Base-by-base conservation (phyloP, 2,329 filamentous ascomycete species). In the Thielaviopsis euricoi region DNA sequence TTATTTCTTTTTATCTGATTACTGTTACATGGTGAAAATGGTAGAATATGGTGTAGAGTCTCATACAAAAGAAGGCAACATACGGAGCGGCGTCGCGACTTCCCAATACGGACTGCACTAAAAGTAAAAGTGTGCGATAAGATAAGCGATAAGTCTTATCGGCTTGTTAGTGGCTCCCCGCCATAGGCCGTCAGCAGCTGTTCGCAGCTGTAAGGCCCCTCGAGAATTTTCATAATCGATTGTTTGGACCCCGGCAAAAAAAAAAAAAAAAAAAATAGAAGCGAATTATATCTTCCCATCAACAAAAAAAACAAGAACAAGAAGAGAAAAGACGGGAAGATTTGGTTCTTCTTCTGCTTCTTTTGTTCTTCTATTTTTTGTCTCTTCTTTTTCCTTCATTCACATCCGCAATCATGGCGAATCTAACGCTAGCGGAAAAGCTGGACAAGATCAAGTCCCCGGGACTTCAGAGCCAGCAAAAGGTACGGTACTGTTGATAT, bases 391-490 rank as follows among this genome's bases (percentile, higher is more conserved):
- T 17, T 21, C 6, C 17, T 40, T 54, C 6, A 23, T 40, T 54
- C 17, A 49, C 22, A 49, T 58, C 59, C 59, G 56, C 56, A 60
- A 58, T 29, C 29, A 80, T 79, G 77, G 71, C 73, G 65, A 72
- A 73, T 63, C 67, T 73, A 65, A 74, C 76, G 63, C 67, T 97
- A 67, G 83, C 86, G 70, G 91, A 95, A 76, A 94, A 89, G 77
- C 82, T 98, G 70, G 87, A 91, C 75, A 96, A 94, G 80, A 96
- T 97, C 71, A 87, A 93, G 73, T 93, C 87, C 68, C 93, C 93
- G 58, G 95, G 95, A 72, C 82, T 96, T 66, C 88, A 97, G 72
- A 95, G 87, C 70, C 90, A 96, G 74, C 83, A 95, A 71, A 89
- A 90, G 80, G 89, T 93, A 51, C 51, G 25, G 56, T 19, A n/a